These are phyloP conservation scores for Phyllostachys edulis DNA, from an alignment of 176 grass and related monocot species.

Conservation along the genomic window DNA sequence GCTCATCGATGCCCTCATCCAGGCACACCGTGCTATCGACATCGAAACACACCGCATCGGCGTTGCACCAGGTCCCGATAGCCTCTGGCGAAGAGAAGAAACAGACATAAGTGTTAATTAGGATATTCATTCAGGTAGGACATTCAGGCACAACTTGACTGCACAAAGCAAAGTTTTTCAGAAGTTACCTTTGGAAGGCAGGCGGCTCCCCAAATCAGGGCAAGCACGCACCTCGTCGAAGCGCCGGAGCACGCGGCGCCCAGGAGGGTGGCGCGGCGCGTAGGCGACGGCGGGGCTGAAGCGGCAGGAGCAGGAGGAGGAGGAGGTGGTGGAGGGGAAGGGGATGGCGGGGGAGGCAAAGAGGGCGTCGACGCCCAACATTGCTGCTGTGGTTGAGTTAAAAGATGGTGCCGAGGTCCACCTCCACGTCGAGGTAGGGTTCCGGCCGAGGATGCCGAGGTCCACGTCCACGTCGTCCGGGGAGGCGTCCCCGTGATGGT, in stretches of 20 bases:
- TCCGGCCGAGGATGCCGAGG: constrained; percentile 63
- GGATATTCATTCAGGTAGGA: too few relatives aligned
- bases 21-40: constrained; percentile 88
- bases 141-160: too few relatives aligned
- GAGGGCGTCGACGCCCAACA: constrained; percentile 46
- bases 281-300: constrained; percentile 47
- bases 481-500: constrained; percentile 17
- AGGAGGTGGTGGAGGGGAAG: constrained; percentile 30
- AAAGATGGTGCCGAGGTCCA: too few relatives aligned
- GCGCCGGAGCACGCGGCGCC: constrained; percentile 31
- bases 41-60: constrained; percentile 76
- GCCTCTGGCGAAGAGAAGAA: too few relatives aligned
- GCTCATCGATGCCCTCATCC: constrained; percentile 91
- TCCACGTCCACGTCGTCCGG: constrained; percentile 80
- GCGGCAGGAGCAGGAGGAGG: constrained; percentile 49
- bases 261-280: constrained; percentile 36
- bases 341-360: constrained; percentile 39
- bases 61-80: constrained; percentile 27
- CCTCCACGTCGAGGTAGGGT: too few relatives aligned
- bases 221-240: constrained; percentile 40
- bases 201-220: too few relatives aligned
- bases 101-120: too few relatives aligned
- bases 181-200: too few relatives aligned
- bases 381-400: constrained; percentile 33
- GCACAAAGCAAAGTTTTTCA: too few relatives aligned